phyloP scores from a whole-genome alignment of 345 rosid genomes.

The Eucalyptus pumila region DNA sequence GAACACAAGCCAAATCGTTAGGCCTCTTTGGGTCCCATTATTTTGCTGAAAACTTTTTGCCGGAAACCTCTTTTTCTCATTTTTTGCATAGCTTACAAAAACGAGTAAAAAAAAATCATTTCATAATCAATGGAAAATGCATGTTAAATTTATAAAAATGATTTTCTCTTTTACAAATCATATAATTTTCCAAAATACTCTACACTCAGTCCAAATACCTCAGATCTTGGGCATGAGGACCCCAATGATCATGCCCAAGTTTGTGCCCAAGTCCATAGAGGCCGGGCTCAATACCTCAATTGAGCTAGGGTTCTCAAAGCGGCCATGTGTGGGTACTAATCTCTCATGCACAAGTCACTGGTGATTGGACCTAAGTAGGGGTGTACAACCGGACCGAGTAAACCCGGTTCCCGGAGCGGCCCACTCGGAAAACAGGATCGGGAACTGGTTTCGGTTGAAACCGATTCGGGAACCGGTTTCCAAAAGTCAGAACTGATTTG shows the following conservation, averaged over 20 bases:
- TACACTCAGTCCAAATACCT: fast-evolving
- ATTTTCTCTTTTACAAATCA: background rate
- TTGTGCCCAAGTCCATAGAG: fast-evolving
- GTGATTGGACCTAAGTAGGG: background rate
- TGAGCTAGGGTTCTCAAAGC: fast-evolving
- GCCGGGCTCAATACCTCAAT: fast-evolving
- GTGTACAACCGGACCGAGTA: too few species aligned
- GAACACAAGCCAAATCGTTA: background rate
- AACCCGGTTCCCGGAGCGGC: too few species aligned
- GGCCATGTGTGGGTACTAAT: fast-evolving
- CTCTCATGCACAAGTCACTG: fast-evolving
- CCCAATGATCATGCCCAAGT: background rate
- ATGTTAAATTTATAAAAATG: background rate
- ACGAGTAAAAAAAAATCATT: too few species aligned
- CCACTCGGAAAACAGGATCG: too few species aligned
- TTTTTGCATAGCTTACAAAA: too few species aligned
- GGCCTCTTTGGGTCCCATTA: background rate
- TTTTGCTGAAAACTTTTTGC: too few species aligned
- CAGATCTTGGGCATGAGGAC: fast-evolving
- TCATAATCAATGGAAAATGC: background rate
- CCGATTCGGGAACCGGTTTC: too few species aligned
- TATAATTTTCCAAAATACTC: too few species aligned
- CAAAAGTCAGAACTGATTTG: too few species aligned
- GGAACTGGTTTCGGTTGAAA: too few species aligned
- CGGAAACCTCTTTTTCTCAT: too few species aligned